Conservation (phyloP, 2,329 filamentous ascomycete genomes). For the Ophiosphaerella herpotricha region DNA sequence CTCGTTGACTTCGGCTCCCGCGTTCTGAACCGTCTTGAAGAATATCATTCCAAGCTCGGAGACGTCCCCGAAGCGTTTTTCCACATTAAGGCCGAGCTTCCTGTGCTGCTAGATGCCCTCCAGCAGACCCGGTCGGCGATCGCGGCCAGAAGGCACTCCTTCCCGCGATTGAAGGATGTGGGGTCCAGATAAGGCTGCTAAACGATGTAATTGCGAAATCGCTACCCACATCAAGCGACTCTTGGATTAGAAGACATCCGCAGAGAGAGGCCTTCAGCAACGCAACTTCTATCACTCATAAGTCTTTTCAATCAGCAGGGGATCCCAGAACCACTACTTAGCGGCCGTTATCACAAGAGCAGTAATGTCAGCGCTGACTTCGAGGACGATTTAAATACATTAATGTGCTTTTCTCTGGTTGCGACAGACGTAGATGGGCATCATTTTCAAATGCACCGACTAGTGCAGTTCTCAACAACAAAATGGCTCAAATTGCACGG, state of each 20-base stretch:
- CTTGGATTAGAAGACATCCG: conserved; percentile 27
- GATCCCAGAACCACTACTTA: conserved; percentile 37
- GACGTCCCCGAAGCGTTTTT: conserved; percentile 12
- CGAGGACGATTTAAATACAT: conserved; percentile 16
- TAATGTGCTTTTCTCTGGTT: conserved; percentile 19
- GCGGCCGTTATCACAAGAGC: conserved; percentile 10
- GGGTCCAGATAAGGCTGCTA: too few relatives aligned
- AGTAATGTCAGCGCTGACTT: conserved; percentile 6
- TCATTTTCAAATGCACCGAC: conserved; percentile 17
- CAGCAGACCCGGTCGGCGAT: background rate
- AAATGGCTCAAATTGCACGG: conserved; percentile 15
- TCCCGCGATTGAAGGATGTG: too few relatives aligned
- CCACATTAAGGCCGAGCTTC: conserved; percentile 10
- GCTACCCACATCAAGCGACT: too few relatives aligned
- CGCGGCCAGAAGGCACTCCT: too few relatives aligned
- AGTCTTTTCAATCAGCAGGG: conserved; percentile 53
- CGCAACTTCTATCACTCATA: conserved; percentile 54
- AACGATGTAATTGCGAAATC: background rate
- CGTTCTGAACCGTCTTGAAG: conserved; percentile 13
- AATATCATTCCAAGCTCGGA: conserved; percentile 8
- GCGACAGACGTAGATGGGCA: conserved; percentile 1
- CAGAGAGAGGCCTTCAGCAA: conserved; percentile 35
- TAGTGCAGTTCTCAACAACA: conserved; percentile 21
- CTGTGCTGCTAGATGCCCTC: conserved; percentile 12
- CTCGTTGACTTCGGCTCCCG: conserved; percentile 11